Conservation (phyloP, 257 asterid species). For the Rhazya stricta region DNA sequence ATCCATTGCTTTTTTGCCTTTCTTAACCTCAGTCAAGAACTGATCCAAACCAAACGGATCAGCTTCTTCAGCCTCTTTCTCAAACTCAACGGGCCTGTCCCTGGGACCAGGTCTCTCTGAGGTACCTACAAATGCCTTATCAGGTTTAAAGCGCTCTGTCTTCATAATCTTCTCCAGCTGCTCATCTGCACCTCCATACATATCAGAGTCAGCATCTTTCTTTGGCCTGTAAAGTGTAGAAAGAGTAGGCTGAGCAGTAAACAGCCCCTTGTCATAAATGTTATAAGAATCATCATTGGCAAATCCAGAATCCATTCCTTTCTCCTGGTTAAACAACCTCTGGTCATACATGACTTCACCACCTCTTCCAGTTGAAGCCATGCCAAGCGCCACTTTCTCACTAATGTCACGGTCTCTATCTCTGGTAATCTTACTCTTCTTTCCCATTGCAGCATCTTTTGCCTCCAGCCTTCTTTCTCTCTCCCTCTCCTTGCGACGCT, state of each 20-base stretch:
- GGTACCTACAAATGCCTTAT: conserved; percentile 68
- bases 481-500: conserved; percentile 78
- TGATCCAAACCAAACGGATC: conserved; percentile 93
- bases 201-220: conserved; percentile 73
- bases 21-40: conserved; percentile 82
- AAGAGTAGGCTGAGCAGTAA: conserved; percentile 63
- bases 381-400: conserved; percentile 85
- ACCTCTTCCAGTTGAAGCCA: conserved; percentile 60
- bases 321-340: conserved; percentile 88
- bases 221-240: conserved; percentile 75
- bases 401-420: conserved; percentile 89
- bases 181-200: conserved; percentile 86
- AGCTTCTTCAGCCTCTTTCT: conserved; percentile 51
- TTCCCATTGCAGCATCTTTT: conserved; percentile 82
- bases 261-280: conserved; percentile 75
- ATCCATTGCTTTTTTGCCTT: conserved; percentile 79
- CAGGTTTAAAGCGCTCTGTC: conserved; percentile 78
- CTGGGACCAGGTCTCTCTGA: conserved; percentile 63
- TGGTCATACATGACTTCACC: conserved; percentile 87
- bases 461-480: conserved; percentile 91
- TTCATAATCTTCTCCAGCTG: conserved; percentile 80
- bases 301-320: conserved; percentile 88
- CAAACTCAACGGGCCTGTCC: conserved; percentile 80
- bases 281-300: conserved; percentile 73
- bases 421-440: conserved; percentile 79